Conservation (phyloP, 2,329 filamentous ascomycete species). For the Cordyceps pruinosa region DNA sequence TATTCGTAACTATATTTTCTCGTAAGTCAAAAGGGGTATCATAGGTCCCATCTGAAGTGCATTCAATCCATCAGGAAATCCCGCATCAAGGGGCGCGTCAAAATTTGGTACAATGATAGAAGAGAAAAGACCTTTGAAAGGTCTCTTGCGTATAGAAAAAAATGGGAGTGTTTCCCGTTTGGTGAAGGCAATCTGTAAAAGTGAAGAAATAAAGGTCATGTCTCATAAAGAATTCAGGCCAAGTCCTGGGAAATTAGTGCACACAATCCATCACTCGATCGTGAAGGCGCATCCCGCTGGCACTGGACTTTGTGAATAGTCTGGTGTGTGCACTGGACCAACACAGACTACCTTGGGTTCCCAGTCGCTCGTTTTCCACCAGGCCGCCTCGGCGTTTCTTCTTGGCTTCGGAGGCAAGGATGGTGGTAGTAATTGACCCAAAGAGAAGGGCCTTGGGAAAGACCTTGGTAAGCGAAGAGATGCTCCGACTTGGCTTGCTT, state of each 20-base stretch:
- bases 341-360: too few relatives aligned
- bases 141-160: background rate
- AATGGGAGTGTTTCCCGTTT: too few relatives aligned
- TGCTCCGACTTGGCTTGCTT: background rate
- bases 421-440: background rate
- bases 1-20: background rate
- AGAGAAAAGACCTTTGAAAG: background rate
- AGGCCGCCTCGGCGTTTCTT: too few relatives aligned
- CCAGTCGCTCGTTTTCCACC: too few relatives aligned
- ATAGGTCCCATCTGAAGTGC: background rate
- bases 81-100: background rate
- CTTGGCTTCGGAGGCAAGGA: background rate
- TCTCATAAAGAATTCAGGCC: background rate
- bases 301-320: background rate
- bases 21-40: constrained; percentile 3
- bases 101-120: background rate
- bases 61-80: background rate
- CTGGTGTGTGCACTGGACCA: background rate
- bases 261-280: too few relatives aligned
- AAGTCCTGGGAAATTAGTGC: too few relatives aligned
- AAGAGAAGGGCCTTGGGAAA: background rate
- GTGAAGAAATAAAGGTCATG: background rate
- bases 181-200: background rate
- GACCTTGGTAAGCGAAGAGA: too few relatives aligned
- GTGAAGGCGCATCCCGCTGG: background rate